Conservation (phyloP, 768 basidiomycete genomes). For the Nidula microcarpa region DNA sequence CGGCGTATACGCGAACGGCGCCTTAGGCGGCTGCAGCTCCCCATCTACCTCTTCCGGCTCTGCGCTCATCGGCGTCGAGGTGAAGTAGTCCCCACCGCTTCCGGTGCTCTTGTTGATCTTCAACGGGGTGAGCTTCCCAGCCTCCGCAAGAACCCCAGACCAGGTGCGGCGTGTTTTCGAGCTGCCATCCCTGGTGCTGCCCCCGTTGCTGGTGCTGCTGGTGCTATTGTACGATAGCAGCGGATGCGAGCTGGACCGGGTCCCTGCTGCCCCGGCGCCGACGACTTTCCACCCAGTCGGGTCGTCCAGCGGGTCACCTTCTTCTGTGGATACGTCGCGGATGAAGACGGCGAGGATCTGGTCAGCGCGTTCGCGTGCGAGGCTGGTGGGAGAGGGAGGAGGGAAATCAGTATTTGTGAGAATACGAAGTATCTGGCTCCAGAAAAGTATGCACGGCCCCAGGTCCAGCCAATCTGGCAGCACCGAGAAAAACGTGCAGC, state of each 20-base stretch:
- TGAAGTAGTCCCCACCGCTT: not conserved
- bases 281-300: slow-evolving; percentile 54
- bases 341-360: slow-evolving; percentile 83
- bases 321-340: slow-evolving; percentile 58
- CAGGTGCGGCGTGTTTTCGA: not conserved
- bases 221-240: slow-evolving; percentile 8
- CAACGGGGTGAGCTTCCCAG: not conserved
- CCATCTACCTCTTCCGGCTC: not conserved
- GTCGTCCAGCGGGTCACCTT: slow-evolving; percentile 47
- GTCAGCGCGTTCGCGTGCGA: slow-evolving; percentile 65
- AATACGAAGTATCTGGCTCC: not conserved
- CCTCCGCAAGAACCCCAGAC: not conserved
- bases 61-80: not conserved
- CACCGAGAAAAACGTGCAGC: no score
- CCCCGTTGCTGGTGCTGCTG: slow-evolving; percentile 1
- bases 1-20: not conserved
- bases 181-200: not conserved
- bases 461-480: no score
- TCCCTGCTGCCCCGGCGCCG: slow-evolving; percentile 16
- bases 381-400: slow-evolving; percentile 14
- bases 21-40: not conserved
- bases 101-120: not conserved
- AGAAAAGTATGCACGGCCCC: no score
- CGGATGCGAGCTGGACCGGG: slow-evolving; percentile 9
- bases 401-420: not conserved